phyloP scores from a whole-genome alignment of 1,284 basidiomycete species.

The Microbotryum violaceum region DNA sequence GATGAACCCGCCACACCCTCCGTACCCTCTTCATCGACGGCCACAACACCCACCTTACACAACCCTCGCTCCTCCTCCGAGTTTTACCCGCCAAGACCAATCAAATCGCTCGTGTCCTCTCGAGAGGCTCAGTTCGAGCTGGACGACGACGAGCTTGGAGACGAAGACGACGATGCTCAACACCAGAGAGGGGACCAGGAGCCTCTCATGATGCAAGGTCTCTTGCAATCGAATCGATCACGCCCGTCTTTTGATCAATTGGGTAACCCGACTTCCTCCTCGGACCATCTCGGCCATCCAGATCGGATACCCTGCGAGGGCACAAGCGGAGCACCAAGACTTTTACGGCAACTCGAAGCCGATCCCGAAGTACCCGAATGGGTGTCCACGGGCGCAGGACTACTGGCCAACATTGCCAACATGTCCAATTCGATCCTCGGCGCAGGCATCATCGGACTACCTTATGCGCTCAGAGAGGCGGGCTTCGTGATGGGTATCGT shows the following conservation, averaged over 20 bases:
- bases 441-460: constrained; percentile 61
- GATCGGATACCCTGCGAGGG: too few species aligned
- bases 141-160: constrained; percentile 34
- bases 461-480: constrained; percentile 49
- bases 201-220: constrained; percentile 21
- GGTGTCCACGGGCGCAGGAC: constrained; percentile 56
- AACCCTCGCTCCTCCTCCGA: neutral
- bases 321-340: constrained; percentile 18
- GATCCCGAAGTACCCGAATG: constrained; percentile 43
- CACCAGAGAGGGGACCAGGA: constrained; percentile 6
- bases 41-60: neutral
- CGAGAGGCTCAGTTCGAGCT: constrained; percentile 42
- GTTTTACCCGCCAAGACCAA: constrained; percentile 20
- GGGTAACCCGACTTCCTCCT: neutral
- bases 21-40: neutral
- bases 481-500: constrained; percentile 60
- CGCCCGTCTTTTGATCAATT: constrained; percentile 19
- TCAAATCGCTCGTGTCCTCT: constrained; percentile 33
- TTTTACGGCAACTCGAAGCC: constrained; percentile 43
- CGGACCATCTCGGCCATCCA: too few species aligned
- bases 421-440: constrained; percentile 91
- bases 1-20: neutral
- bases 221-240: constrained; percentile 25
- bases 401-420: constrained; percentile 66
- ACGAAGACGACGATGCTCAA: constrained; percentile 24